Evolutionary conservation across 2,329 filamentous ascomycete genomes (phyloP), one percentile per base, ranked within the genome.

Genomic region (Claviceps spartinae): DNA sequence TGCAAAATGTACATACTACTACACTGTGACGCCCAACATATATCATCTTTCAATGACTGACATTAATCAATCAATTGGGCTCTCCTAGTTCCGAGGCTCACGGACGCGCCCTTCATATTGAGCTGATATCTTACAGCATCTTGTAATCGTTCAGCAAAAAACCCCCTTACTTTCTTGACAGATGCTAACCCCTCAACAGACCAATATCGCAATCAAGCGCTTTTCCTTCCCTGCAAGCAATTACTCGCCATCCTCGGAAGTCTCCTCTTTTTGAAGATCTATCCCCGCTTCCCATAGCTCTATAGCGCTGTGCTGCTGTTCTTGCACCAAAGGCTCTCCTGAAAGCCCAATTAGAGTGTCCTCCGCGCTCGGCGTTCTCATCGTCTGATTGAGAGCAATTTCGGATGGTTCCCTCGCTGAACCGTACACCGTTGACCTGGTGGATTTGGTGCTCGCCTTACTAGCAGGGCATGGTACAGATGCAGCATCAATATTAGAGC

Each of bases 271-370:
- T 22, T 36, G 30, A 2, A 26, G 24, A 2, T 44, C 42, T 45
- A 44, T 34, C 34, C 52, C 44, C 20, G 40, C 49, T 45, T 52
- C 52, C 48, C 48, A 54, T 44, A 49, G 50, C 37, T 52, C 50
- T 1, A 53, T 52, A 38, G 52, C 52, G n/a, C 47, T 47, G 9
- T 44, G 41, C 26, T 43, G 18, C 13, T 36, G 30, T 34, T 50
- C 47, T 11, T 37, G 37, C 16, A 16, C 24, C 9, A 20, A 9
- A 9, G 26, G 11, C 14, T 24, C 43, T 20, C 41, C 36, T 20
- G 20, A 20, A 16, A 36, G 37, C 22, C 20, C 41, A n/a, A 26
- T 24, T 4, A 47, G 47, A 8, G 26, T 26, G 3, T 40, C 20
- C 20, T 38, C 24, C 7, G 7, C 43, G 18, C 30, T 45, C 24